Evolutionary conservation across 768 basidiomycete genomes (phyloP).

Genomic region (Leccinum broughii): DNA sequence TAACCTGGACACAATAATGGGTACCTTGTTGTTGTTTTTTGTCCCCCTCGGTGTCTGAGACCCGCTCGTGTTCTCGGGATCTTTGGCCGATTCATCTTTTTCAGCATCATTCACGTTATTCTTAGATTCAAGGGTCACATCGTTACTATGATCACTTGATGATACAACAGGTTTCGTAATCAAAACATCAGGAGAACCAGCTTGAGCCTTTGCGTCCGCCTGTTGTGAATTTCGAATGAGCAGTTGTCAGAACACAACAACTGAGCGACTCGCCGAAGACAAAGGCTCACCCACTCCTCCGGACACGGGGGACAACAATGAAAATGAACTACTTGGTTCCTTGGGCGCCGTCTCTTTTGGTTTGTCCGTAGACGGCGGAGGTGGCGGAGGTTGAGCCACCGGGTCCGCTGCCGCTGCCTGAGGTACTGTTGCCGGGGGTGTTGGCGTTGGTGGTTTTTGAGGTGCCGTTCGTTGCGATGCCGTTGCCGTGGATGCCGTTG

Average conservation of each 20-base stretch:
- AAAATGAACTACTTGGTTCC: not conserved
- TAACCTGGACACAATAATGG: not conserved
- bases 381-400: not conserved
- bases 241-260: conserved; percentile 27
- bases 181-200: conserved; percentile 16
- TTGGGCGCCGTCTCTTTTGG: not conserved
- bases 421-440: not conserved
- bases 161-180: conserved; percentile 29
- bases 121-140: conserved; percentile 26
- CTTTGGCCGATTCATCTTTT: conserved; percentile 30
- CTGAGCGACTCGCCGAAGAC: conserved; percentile 29
- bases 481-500: not conserved
- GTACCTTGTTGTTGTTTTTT: conserved; percentile 12
- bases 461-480: not conserved
- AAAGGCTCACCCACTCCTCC: conserved; percentile 35
- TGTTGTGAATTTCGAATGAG: conserved; percentile 29
- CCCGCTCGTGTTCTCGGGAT: conserved; percentile 12
- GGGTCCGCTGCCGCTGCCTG: not conserved
- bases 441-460: not conserved
- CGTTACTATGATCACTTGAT: conserved; percentile 25
- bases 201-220: conserved; percentile 7
- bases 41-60: conserved; percentile 24
- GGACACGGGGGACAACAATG: conserved; percentile 1
- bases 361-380: conserved; percentile 5
- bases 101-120: conserved; percentile 26